Conservation (phyloP, 345 rosid species). For the Bruguiera parviflora region DNA sequence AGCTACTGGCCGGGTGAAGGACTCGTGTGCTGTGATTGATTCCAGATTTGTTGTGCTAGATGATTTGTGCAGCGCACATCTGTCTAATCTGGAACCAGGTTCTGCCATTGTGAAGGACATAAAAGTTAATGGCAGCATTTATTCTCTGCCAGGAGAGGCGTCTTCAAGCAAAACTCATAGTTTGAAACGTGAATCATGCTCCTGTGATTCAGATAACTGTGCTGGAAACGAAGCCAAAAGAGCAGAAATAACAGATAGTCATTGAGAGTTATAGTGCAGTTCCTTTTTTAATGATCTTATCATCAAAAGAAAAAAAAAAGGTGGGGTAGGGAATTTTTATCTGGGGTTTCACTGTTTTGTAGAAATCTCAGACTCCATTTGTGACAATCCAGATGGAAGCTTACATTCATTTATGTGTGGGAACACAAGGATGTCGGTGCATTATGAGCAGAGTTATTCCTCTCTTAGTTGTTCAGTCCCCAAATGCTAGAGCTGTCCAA, state of each 20-base stretch:
- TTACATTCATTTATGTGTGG: slow-evolving; percentile 11
- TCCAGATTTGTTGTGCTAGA: slow-evolving; percentile 16
- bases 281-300: slow-evolving; percentile 19
- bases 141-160: slow-evolving; percentile 9
- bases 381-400: slow-evolving; percentile 20
- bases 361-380: slow-evolving; percentile 37
- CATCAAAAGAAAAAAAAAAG: slow-evolving; percentile 2
- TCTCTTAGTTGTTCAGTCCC: too few species aligned
- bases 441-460: too few species aligned
- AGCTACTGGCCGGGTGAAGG: slow-evolving; percentile 1
- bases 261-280: slow-evolving; percentile 6
- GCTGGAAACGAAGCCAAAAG: slow-evolving; percentile 20
- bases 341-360: slow-evolving; percentile 48
- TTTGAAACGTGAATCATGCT: slow-evolving; percentile 19
- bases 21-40: slow-evolving; percentile 4
- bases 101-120: slow-evolving; percentile 13
- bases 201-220: slow-evolving; percentile 8
- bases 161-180: slow-evolving; percentile 10
- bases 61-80: background rate
- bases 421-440: background rate
- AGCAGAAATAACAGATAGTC: slow-evolving; percentile 17
- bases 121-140: slow-evolving; percentile 11
- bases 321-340: slow-evolving; percentile 17
- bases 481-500: too few species aligned
- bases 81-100: slow-evolving; percentile 8